Base-by-base conservation (phyloP, 2,329 filamentous ascomycete genomes). In the Escovopsis sp. region DNA sequence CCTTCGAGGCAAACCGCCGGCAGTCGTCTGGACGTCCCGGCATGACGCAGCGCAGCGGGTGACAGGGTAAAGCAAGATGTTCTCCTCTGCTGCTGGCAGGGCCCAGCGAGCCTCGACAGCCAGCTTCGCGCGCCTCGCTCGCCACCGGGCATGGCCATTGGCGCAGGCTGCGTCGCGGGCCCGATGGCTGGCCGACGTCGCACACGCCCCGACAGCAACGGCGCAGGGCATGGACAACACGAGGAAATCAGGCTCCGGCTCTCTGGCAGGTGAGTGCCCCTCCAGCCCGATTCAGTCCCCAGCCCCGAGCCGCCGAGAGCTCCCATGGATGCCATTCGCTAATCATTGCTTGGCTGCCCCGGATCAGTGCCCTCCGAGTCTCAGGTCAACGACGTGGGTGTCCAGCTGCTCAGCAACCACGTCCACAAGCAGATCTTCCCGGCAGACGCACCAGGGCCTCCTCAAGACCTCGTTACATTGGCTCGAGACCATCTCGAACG, bases 381-480 rank as follows among this genome's bases (percentile, higher is more conserved):
- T 33, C 76, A 90, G 45, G 84, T 80, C 63, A 98, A 92, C 59
- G 82, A 92, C 46, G 87, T 98, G 48, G 85, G 84, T 35, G 84
- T 98, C 27, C 90, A 98, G 60, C 88, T 96, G 50, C 65, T 98
- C 46, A 94, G 86, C 64, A 67, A 70, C 39, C 70, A 87, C 62
- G 68, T 98, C 31, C 83, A 88, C 55, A 53, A 71, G 2, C 90
- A 96, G 57, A 62, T 98, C 29, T 98, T 98, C 51, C 73, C 72
- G 4, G 60, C 65, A 27, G 62, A 61, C 33, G 51, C 56, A 41
- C 57, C 66, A 10, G 62, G 72, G 3, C 70, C 80, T 2, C 72
- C 82, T 2, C 60, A 71, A 30, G 73, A 86, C 39, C 72, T 98
- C 7, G 73, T 96, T 27, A 65, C 79, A 11, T 68, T 98, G 13